Evolutionary conservation across 2,329 filamentous ascomycete genomes (phyloP), one percentile per base, ranked within the genome.

Genomic region (Didymella keratinophila): DNA sequence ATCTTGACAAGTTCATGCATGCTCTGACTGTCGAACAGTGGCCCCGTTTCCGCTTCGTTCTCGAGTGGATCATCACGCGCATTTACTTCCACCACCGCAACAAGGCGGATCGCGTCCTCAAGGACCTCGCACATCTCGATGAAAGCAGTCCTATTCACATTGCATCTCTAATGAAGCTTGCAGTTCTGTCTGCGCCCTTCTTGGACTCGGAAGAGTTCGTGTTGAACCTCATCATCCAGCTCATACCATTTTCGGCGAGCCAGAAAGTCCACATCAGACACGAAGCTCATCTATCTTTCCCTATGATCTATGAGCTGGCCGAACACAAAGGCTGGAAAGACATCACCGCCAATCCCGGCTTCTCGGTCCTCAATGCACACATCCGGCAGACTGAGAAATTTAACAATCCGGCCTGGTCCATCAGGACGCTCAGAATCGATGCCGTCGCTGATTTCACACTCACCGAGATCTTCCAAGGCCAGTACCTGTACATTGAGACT

Each of bases 261-360:
- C 79, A 80, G 4, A 84, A 84, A 60, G 78, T 84, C 1, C 78
- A 80, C 30, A 79, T 84, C n/a, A 76, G 83, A 8, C 82, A 84
- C 56, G 83, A 84, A 66, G 81, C 82, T 2, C 82, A 82, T 52
- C 83, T 78, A 76, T 79, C 77, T 11, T 78, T 80, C 53, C 82
- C 78, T 3, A 75, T 75, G 4, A 62, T 83, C 1, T 81, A 79
- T 61, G 75, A 79, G 16, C 70, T 79, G 30, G 79, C 78, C 1
- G 65, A 68, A 20, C 52, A 62, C 5, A 73, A 71, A 32, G 60
- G 67, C 1, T 82, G 79, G 78, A 67, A 50, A 0, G 60, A 44
- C 0, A 73, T 83, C 37, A 71, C 66, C 0, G 67, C 71, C 0
- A 81, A 79, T 47, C 71, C 76, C 1, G 78, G 79, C 0, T 79